These are phyloP conservation scores for Stipa capillata DNA, from an alignment of 176 grass and related monocot genomes.

Conservation along the genomic window DNA sequence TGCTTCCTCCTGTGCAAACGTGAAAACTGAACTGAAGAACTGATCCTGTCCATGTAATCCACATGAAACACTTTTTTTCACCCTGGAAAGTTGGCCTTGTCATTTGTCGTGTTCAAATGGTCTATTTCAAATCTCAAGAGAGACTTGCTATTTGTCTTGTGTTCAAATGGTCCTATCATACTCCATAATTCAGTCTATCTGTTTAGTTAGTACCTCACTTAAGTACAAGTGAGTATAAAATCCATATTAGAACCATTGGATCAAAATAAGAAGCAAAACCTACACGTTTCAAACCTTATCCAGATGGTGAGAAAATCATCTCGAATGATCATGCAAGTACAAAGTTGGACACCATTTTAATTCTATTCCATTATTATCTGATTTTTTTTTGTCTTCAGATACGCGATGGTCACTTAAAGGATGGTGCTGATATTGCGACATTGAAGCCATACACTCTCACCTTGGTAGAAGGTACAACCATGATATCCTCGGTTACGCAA, in stretches of 20 bases:
- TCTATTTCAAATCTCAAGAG: no score
- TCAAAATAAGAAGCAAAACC: no score
- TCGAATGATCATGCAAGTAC: not conserved
- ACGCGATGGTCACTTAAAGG: constrained; percentile 51
- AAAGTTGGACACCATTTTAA: not conserved
- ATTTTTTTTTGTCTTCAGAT: constrained; percentile 23
- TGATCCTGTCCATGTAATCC: not conserved
- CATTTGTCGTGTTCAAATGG: not conserved
- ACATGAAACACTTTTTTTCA: not conserved
- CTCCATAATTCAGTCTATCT: no score
- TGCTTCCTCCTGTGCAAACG: not conserved
- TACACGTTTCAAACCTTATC: no score
- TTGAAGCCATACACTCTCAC: constrained; percentile 73
- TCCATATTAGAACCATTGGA: no score
- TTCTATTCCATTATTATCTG: not conserved
- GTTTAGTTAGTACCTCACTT: no score
- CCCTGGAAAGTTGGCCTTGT: not conserved
- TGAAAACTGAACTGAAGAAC: not conserved
- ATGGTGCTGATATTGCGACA: constrained; percentile 50
- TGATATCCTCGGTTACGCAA: not conserved
- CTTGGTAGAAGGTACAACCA: constrained; percentile 67
- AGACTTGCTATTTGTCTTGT: no score
- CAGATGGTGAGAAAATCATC: no score
- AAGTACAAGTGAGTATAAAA: no score
- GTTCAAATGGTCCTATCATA: no score